Base-by-base conservation (phyloP, 2,329 filamentous ascomycete genomes). In the Colletotrichum sojae region DNA sequence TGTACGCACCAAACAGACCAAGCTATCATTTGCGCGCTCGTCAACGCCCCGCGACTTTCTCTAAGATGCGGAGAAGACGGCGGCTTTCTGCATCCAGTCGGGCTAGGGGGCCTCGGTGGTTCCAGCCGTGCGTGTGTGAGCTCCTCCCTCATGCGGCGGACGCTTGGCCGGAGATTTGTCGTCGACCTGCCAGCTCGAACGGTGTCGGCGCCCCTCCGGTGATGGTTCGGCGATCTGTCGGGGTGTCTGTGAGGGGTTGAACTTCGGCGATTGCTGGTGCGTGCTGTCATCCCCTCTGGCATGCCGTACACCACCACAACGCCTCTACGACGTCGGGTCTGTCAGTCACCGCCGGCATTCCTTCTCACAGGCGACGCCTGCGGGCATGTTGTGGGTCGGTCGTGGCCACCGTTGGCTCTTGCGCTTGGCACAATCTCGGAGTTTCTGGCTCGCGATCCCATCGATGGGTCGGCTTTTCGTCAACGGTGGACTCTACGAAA, bases 221-320 rank as follows among this genome's bases (percentile, higher is more conserved):
- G 63, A 55, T 69, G 67, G 45, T 46, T 69, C 67, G 67, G 67
- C 45, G 62, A 67, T 69, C 62, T 56, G 62, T 69, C 67, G 67
- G 67, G 51, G 51, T 69, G 48, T 60, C 36, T 39, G 8, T 49
- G 62, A 69, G 62, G 62, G 67, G 62, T 60, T 51, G 49, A 52
- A 18, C 51, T 55, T 60, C 49, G 61, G 61, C 49, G 48, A 43
- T 45, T 53, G 10, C 22, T 25, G 22, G 22, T 25, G 22, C 31
- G 10, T 10, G 31, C 31, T 36, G 31, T 36, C 31, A 8, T 36
- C 31, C 27, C 6, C 31, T 36, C 31, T 36, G 8, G 31, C 31
- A 5, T 25, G n/a, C 54, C 46, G 56, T 43, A 46, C 31, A 59
- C 54, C 39, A 45, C 31, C 43, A 36, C 31, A 10, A 36, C 31